Percentiles rank a stretch among this genome's conserved stretches.
Conservation (phyloP, 768 basidiomycete genomes). For the Termitomyces bulborhizus region DNA sequence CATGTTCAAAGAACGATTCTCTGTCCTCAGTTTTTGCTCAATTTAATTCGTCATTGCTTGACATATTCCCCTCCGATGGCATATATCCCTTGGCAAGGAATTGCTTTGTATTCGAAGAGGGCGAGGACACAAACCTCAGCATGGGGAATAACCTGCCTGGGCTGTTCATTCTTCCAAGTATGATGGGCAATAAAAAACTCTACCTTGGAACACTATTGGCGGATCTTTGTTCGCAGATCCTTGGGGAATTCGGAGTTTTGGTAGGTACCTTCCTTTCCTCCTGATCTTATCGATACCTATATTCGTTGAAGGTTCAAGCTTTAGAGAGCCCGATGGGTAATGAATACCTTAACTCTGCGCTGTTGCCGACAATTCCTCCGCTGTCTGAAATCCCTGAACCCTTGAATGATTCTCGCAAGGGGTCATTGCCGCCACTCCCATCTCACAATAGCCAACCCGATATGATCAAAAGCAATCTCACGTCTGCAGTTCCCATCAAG, state of each 20-base stretch:
- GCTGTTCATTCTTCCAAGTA: conserved; percentile 72
- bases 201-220: conserved; percentile 88
- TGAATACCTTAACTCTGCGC: conserved; percentile 70
- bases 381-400: conserved; percentile 54
- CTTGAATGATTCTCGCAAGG: conserved; percentile 40
- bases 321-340: conserved; percentile 83
- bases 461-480: conserved; percentile 30
- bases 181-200: conserved; percentile 83
- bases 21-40: conserved; percentile 50
- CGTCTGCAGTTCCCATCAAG: conserved; percentile 36
- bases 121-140: conserved; percentile 50
- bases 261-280: conserved; percentile 38
- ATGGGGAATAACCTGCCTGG: conserved; percentile 53
- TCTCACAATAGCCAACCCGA: conserved; percentile 56
- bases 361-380: conserved; percentile 59
- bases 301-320: conserved; percentile 51
- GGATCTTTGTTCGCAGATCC: conserved; percentile 81
- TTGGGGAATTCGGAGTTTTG: conserved; percentile 80
- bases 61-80: conserved; percentile 60
- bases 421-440: conserved; percentile 39
- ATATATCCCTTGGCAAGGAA: conserved; percentile 75
- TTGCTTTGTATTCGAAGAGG: conserved; percentile 84
- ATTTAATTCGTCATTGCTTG: conserved; percentile 58
- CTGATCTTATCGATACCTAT: background rate
- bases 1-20: conserved; percentile 52